Evolutionary conservation across 495 filamentous ascomycete genomes (phyloP), one percentile per base, ranked within the genome.

Genomic region (Lentithecium fluviatile): DNA sequence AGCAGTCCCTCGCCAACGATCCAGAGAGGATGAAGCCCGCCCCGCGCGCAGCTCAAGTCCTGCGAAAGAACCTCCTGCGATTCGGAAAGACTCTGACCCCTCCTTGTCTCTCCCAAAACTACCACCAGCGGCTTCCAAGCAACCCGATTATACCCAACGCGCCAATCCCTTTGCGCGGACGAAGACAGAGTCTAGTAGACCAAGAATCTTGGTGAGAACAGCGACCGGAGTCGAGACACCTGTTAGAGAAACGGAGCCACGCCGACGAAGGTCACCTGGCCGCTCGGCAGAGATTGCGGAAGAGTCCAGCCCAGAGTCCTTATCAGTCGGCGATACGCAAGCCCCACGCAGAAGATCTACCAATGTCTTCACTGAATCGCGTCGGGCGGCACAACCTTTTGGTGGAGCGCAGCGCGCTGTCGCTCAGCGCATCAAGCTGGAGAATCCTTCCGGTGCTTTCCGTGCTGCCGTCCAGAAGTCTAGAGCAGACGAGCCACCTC

Each of bases 151-250:
- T 20, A 29, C 64, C 6, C 52, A 66, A 38, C 52, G 54, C 19
- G 45, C 52, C 2, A 62, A 60, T 37, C 58, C 58, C 21, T 66
- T 66, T 37, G 43, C 17, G 19, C 64, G 64, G 21, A 37, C 46
- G 5, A 57, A 48, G 29, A 0, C 42, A n/a, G 42, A 54, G 53
- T 5, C 23, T 10, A n/a, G 13, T 11, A 26, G 43, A 1, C 54
- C 57, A 38, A 53, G 52, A 21, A 29, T 58, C 20, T 5, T 50
- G n/a, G 52, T 62, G 42, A 54, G 32, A 45, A 49, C 46, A 2
- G 20, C 51, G 49, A 37, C 34, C 15, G 47, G 20, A 2, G 13
- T 42, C 20, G 20, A 47, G 15, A 17, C 29, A 40, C 20, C 6
- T 4, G 50, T 13, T 13, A 17, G 19, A 7, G 59, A 17, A 20